Conservation (phyloP, 192 early-diverging fungal genomes). For the Backusella liffmaniae region DNA sequence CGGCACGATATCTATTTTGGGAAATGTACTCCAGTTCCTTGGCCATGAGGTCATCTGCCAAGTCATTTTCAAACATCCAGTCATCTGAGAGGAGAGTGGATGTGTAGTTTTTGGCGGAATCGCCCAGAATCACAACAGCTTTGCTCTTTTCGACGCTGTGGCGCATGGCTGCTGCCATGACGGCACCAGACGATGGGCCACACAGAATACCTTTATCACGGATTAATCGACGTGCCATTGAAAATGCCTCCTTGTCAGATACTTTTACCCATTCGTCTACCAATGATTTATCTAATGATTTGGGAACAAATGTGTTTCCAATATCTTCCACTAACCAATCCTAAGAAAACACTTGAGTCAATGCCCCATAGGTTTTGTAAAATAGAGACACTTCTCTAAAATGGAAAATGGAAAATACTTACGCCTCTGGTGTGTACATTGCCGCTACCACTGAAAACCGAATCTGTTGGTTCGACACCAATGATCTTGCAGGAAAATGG, state of each 20-base stretch:
- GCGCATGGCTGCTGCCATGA: constrained; percentile 59
- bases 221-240: constrained; percentile 64
- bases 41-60: constrained; percentile 63
- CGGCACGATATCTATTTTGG: constrained; percentile 71
- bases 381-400: not conserved
- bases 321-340: constrained; percentile 74
- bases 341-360: constrained; percentile 15
- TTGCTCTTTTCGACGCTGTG: constrained; percentile 39
- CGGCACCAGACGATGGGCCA: constrained; percentile 65
- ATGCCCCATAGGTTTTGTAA: no score
- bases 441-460: constrained; percentile 47
- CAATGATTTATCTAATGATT: constrained; percentile 45
- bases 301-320: constrained; percentile 62
- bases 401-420: not conserved
- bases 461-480: constrained; percentile 70
- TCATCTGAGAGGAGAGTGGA: constrained; percentile 72
- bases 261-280: constrained; percentile 70
- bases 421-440: not conserved
- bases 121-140: constrained; percentile 59
- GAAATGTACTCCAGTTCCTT: constrained; percentile 55
- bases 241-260: constrained; percentile 67
- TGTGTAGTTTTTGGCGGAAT: constrained; percentile 68
- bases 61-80: constrained; percentile 76
- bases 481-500: constrained; percentile 42
- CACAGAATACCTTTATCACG: constrained; percentile 58